phyloP scores from a whole-genome alignment of 495 filamentous ascomycete genomes.

The Aspergillus saccharolyticus region DNA sequence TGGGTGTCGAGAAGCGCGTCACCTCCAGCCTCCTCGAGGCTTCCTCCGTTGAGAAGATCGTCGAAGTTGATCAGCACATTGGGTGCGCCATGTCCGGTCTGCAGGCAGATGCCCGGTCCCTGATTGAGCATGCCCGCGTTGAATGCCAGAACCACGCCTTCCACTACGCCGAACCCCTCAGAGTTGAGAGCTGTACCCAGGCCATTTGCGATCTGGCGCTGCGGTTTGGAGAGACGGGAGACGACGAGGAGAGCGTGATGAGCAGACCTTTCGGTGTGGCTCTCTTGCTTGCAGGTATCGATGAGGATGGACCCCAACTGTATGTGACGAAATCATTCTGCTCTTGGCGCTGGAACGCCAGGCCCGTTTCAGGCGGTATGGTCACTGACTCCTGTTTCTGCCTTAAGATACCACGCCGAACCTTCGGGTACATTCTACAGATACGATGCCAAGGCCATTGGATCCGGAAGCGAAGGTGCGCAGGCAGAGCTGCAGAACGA shows the following conservation, averaged over 20 bases:
- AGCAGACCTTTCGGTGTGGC: conserved; percentile 94
- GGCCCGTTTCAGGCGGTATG: too few species aligned
- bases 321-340: conserved; percentile 35
- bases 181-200: conserved; percentile 96
- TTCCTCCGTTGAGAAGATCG: conserved; percentile 97
- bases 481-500: conserved; percentile 98
- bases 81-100: conserved; percentile 97
- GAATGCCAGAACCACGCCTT: conserved; percentile 95
- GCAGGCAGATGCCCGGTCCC: conserved; percentile 91
- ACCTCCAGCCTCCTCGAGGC: conserved; percentile 96
- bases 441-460: conserved; percentile 98
- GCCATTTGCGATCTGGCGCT: conserved; percentile 96
- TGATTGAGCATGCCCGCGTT: conserved; percentile 97
- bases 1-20: conserved; percentile 98
- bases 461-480: conserved; percentile 90
- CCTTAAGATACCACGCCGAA: conserved; percentile 82
- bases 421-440: conserved; percentile 97
- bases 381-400: too few species aligned
- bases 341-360: neutral
- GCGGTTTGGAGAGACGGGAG: conserved; percentile 93
- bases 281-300: conserved; percentile 90
- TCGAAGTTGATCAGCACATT: conserved; percentile 97
- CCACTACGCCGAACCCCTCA: conserved; percentile 89
- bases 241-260: conserved; percentile 99
- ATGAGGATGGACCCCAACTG: conserved; percentile 95